Evolutionary conservation across 176 grass and related monocot genomes (phyloP).

Genomic region (Aegilops umbellulata): DNA sequence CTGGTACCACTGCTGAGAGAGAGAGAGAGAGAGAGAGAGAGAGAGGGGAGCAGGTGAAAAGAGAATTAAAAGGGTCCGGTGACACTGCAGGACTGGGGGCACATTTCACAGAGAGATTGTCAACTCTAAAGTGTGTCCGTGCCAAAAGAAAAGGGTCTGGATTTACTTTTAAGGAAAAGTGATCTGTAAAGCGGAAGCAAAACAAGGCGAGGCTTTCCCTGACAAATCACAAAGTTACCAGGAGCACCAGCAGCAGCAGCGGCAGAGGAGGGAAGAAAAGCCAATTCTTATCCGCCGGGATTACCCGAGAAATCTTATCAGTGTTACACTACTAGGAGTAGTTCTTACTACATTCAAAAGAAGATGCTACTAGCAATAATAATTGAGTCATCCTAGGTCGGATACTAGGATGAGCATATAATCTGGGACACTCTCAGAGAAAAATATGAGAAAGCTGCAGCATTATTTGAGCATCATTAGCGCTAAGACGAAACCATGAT

Average conservation of each 20-base stretch:
- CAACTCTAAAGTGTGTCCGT: conserved; percentile 19
- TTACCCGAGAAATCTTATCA: not conserved
- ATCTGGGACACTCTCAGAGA: not conserved
- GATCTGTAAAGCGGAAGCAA: not conserved
- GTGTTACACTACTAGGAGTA: too few relatives aligned
- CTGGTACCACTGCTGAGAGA: too few relatives aligned
- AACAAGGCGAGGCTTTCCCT: conserved; percentile 11
- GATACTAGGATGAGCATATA: not conserved
- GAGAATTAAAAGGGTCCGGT: not conserved
- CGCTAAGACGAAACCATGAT: not conserved
- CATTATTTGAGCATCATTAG: not conserved
- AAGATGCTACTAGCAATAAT: too few relatives aligned
- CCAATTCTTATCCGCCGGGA: not conserved
- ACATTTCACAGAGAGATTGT: conserved; percentile 12
- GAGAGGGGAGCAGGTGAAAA: conserved; percentile 4
- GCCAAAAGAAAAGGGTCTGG: not conserved
- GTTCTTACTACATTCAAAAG: too few relatives aligned
- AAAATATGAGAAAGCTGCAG: not conserved
- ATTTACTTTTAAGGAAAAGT: conserved; percentile 20
- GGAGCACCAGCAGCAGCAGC: not conserved
- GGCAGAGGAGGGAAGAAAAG: not conserved
- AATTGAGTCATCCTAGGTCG: not conserved
- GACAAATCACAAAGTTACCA: not conserved
- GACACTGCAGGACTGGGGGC: conserved; percentile 8
- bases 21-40: too few relatives aligned